Conservation (phyloP, 2,329 filamentous ascomycete genomes). For the Botryotinia convoluta region DNA sequence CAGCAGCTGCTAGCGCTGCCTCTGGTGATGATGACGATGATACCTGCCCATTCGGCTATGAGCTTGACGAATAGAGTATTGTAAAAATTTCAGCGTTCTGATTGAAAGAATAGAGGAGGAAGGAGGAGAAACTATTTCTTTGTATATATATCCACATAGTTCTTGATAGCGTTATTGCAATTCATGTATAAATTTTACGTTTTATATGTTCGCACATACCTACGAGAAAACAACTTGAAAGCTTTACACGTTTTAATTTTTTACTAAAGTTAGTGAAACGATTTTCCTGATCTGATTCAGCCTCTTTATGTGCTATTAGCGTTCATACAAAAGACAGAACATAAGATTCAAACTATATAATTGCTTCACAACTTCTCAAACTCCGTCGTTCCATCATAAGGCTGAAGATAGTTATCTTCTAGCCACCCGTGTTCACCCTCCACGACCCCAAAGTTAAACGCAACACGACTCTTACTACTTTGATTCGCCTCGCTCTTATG, state of each 20-base stretch:
- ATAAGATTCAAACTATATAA: neutral
- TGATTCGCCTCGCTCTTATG: slow-evolving; percentile 11
- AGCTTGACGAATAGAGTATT: slow-evolving; percentile 6
- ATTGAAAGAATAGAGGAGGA: neutral
- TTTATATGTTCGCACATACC: no score
- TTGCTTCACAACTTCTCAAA: slow-evolving; percentile 9
- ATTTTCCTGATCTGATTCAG: neutral
- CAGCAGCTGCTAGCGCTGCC: neutral
- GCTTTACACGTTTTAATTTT: rapidly evolving
- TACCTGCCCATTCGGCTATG: slow-evolving; percentile 13
- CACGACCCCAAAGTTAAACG: slow-evolving; percentile 12
- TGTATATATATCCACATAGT: neutral
- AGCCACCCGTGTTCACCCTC: neutral
- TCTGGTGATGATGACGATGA: neutral
- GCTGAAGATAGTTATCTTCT: slow-evolving; percentile 13
- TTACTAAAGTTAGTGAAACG: neutral
- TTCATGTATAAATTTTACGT: slow-evolving; percentile 7
- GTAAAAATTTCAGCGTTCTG: no score
- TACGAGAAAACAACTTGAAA: neutral
- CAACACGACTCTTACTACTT: slow-evolving; percentile 10
- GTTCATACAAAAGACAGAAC: neutral
- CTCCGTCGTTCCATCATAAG: neutral
- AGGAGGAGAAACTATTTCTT: neutral
- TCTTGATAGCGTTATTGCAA: neutral
- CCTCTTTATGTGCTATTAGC: neutral